Conservation (phyloP, 805 yeast genomes). For the Priceomyces medius region DNA sequence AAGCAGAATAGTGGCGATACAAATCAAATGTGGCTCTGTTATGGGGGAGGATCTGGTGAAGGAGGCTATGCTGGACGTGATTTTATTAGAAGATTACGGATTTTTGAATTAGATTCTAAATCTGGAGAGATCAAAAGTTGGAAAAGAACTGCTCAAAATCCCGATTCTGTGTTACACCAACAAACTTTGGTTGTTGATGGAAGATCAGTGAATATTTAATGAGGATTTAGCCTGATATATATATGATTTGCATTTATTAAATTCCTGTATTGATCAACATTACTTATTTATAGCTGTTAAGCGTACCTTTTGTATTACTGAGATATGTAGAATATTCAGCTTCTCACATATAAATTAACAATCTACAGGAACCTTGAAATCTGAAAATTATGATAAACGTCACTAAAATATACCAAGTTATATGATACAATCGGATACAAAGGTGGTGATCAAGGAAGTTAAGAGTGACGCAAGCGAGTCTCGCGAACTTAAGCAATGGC, state of each 20-base stretch:
- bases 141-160: slow-evolving; percentile 67
- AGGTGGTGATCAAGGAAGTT: not conserved
- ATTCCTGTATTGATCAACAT: not conserved
- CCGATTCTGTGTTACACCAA: slow-evolving; percentile 46
- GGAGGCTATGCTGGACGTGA: slow-evolving; percentile 97
- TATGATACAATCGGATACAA: not conserved
- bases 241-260: not conserved
- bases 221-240: not conserved
- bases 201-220: not conserved
- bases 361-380: no score
- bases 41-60: slow-evolving; percentile 92
- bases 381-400: no score
- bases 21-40: slow-evolving; percentile 74
- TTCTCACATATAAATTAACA: no score
- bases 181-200: slow-evolving; percentile 29
- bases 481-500: slow-evolving; percentile 36
- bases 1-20: slow-evolving; percentile 23
- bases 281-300: no score
- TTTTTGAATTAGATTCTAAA: slow-evolving; percentile 62
- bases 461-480: slow-evolving; percentile 9
- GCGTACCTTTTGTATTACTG: no score
- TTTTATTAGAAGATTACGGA: slow-evolving; percentile 73
- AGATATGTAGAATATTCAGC: no score
- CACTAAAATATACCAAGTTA: no score
- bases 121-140: slow-evolving; percentile 56